Evolutionary conservation across 2,329 filamentous ascomycete genomes (phyloP), one percentile per base, ranked within the genome.

Genomic region (Fusarium kyushuense): DNA sequence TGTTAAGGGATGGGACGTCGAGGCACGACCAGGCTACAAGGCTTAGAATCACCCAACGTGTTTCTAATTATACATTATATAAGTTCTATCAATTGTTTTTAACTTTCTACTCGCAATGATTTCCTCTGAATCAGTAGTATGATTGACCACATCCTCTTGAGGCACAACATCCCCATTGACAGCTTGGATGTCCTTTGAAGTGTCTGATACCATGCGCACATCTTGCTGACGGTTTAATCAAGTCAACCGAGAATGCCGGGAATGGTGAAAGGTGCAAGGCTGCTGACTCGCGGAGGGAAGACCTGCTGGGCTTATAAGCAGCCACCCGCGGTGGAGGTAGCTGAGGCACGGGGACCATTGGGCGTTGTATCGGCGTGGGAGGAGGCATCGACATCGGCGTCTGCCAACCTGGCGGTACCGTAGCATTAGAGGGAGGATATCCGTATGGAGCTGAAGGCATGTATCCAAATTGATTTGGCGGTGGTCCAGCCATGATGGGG

Each of bases 1-100:
- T 0, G 2, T 47, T 3, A 33, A 47, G 21, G 45, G 29, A 6
- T 47, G 29, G 29, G 7, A 47, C 33, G 29, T 33, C 30, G 45
- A 47, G 16, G 6, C 19, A 4, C 32, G 21, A 6, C 46, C 32
- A 11, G 32, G 32, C 5, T 36, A 49, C 21, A 49, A 27, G 7
- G 5, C 4, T 8, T 49, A 9, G 14, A 5, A 36, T 16, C 1
- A 16, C 14, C 0, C 7, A 29, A 25, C 2, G 4, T 6, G 16
- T 23, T 6, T 23, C 19, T 23, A 8, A 16, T 41, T 21, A 23
- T 16, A 23, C 19, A 41, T 16, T 23, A 38, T 14, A 38, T n/a
- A n/a, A n/a, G n/a, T n/a, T n/a, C n/a, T n/a, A n/a, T n/a, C n/a
- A n/a, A n/a, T n/a, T n/a, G n/a, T n/a, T n/a, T n/a, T n/a, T n/a